Evolutionary conservation across 169 alveolate genomes (phyloP).

Genomic region (Cryptosporidium meleagridis): DNA sequence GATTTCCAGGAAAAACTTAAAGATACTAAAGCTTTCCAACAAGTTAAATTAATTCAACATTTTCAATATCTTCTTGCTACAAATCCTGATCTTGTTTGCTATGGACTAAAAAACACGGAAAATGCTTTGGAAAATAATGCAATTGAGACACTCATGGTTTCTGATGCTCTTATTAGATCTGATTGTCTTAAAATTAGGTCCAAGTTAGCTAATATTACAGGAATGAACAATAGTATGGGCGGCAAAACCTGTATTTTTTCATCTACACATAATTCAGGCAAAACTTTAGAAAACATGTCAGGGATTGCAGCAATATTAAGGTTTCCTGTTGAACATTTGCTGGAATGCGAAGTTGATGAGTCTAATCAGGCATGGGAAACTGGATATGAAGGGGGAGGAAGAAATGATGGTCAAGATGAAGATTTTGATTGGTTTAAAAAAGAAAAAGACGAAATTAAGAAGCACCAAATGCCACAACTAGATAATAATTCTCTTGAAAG

Average conservation of each 20-base stretch:
- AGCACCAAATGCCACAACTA: not conserved
- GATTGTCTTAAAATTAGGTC: slow-evolving; percentile 4
- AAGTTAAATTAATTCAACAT: slow-evolving; percentile 10
- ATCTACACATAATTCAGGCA: slow-evolving; percentile 47
- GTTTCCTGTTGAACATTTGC: slow-evolving; percentile 7
- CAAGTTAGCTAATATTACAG: slow-evolving; percentile 24
- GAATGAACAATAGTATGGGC: slow-evolving; percentile 31
- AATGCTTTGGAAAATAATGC: slow-evolving; percentile 50
- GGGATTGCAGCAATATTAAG: slow-evolving; percentile 70
- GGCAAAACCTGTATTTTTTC: slow-evolving; percentile 40
- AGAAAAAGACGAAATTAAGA: slow-evolving; percentile 16
- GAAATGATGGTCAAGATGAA: not conserved
- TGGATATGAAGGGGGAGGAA: not conserved
- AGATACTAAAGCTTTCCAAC: slow-evolving; percentile 66
- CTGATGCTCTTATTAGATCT: slow-evolving; percentile 23
- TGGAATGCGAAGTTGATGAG: not conserved
- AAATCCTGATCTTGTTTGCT: slow-evolving; percentile 35
- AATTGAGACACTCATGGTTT: slow-evolving; percentile 36
- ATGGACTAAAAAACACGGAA: slow-evolving; percentile 33
- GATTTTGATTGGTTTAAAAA: slow-evolving; percentile 27
- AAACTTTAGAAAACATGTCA: slow-evolving; percentile 33
- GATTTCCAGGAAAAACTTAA: slow-evolving; percentile 48
- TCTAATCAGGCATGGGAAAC: not conserved
- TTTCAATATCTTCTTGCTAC: slow-evolving; percentile 35
- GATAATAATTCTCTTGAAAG: not conserved